A percentile compares a stretch with the other conserved stretches of the same genome.
These are phyloP conservation scores for Melampsora medusae DNA, from an alignment of 1,284 basidiomycete genomes.

Conservation along the genomic window DNA sequence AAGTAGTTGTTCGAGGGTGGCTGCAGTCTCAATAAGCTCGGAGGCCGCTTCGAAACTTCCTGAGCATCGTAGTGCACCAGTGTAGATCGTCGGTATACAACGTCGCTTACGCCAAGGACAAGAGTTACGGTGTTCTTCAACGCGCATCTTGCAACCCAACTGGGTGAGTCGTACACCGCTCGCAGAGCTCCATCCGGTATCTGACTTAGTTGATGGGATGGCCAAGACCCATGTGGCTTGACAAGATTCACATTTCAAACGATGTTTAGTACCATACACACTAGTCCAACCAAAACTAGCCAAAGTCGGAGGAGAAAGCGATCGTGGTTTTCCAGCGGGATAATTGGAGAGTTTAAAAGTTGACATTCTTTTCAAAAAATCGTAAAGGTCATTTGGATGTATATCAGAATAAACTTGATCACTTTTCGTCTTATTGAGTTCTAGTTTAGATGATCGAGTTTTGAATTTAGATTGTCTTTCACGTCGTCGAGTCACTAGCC, in stretches of 20 bases:
- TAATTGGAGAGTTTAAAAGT: slow-evolving; percentile 34
- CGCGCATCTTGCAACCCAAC: slow-evolving; percentile 14
- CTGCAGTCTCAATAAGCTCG: slow-evolving; percentile 5
- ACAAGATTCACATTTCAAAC: slow-evolving; percentile 23
- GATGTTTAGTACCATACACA: slow-evolving; percentile 15
- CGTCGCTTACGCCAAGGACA: slow-evolving; percentile 29
- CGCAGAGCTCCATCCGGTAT: slow-evolving; percentile 1
- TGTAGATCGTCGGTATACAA: slow-evolving; percentile 17
- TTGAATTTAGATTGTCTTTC: background rate
- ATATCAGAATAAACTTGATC: background rate
- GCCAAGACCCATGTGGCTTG: slow-evolving; percentile 22
- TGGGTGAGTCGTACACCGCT: background rate
- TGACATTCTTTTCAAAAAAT: slow-evolving; percentile 13
- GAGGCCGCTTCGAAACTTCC: background rate
- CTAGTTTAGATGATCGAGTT: background rate
- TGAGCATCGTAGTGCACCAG: slow-evolving; percentile 7
- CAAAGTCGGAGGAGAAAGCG: slow-evolving; percentile 22
- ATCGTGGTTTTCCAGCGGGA: slow-evolving; percentile 18
- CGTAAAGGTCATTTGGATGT: slow-evolving; percentile 4
- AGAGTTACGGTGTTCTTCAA: slow-evolving; percentile 22
- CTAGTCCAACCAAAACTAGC: slow-evolving; percentile 31
- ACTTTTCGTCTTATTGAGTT: background rate
- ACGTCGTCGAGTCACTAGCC: background rate
- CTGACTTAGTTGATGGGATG: slow-evolving; percentile 12
- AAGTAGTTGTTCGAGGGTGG: background rate